Evolutionary conservation across 805 yeast species (phyloP).

Genomic region (Lipomyces orientalis): DNA sequence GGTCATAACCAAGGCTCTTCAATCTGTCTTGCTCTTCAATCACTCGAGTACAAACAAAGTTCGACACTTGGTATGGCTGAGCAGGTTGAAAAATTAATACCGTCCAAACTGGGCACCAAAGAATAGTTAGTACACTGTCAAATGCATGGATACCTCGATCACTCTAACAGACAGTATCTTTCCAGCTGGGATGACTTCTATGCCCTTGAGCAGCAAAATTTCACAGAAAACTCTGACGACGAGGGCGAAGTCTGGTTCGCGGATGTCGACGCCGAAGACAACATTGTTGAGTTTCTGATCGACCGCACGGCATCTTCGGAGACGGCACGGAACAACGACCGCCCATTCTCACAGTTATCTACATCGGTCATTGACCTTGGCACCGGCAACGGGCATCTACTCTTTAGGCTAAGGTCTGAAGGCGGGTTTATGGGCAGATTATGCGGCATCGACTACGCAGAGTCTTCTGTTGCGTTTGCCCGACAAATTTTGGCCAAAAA

Average conservation of each 20-base stretch:
- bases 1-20: not conserved
- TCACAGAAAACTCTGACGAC: conserved; percentile 74
- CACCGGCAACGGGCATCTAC: conserved; percentile 92
- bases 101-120: conserved; percentile 85
- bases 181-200: conserved; percentile 85
- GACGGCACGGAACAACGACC: conserved; percentile 13
- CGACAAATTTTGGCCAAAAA: conserved; percentile 55
- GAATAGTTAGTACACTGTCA: conserved; percentile 58
- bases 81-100: conserved; percentile 55
- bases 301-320: conserved; percentile 52
- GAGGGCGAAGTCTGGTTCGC: conserved; percentile 97
- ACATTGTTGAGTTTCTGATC: conserved; percentile 73
- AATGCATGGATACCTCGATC: not conserved
- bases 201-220: conserved; percentile 71
- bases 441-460: conserved; percentile 86
- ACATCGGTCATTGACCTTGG: conserved; percentile 57
- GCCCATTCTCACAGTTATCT: conserved; percentile 20
- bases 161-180: not conserved
- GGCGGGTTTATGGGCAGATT: conserved; percentile 59
- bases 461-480: conserved; percentile 80
- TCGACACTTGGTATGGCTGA: conserved; percentile 10
- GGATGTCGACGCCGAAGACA: conserved; percentile 90
- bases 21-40: not conserved
- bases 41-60: not conserved
- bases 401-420: conserved; percentile 71